Evolutionary conservation across 768 basidiomycete genomes (phyloP).

Genomic region (Kwoniella pini): DNA sequence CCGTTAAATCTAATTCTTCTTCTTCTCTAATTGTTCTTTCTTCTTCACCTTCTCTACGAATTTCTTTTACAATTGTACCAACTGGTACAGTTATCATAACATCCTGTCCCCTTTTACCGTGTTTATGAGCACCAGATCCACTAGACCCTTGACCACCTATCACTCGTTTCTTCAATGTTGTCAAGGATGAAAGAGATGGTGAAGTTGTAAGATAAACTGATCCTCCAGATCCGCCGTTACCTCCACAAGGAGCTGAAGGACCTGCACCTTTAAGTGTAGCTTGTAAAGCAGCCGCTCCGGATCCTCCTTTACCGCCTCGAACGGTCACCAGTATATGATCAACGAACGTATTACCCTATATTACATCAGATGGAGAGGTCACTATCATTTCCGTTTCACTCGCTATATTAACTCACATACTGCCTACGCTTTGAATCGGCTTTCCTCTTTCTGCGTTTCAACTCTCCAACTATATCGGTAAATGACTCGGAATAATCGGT

Average conservation of each 20-base stretch:
- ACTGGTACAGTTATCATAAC: slow-evolving; percentile 78
- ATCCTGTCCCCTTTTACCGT: slow-evolving; percentile 73
- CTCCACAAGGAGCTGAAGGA: slow-evolving; percentile 87
- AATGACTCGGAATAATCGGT: slow-evolving; percentile 5
- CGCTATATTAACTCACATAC: slow-evolving; percentile 31
- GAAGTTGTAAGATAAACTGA: slow-evolving; percentile 82
- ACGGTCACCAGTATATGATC: slow-evolving; percentile 80
- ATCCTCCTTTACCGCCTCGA: slow-evolving; percentile 81
- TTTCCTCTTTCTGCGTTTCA: slow-evolving; percentile 35
- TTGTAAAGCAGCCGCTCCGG: slow-evolving; percentile 90
- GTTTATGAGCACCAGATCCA: slow-evolving; percentile 84
- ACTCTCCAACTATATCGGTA: slow-evolving; percentile 25
- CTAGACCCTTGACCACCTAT: slow-evolving; percentile 67
- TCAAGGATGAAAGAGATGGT: slow-evolving; percentile 72
- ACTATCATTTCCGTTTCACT: not conserved
- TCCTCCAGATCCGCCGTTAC: slow-evolving; percentile 85
- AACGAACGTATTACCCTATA: slow-evolving; percentile 75
- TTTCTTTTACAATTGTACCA: slow-evolving; percentile 82
- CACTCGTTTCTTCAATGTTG: slow-evolving; percentile 68
- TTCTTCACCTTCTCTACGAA: slow-evolving; percentile 65
- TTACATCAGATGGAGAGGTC: slow-evolving; percentile 11
- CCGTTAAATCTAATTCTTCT: slow-evolving; percentile 66
- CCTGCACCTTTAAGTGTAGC: slow-evolving; percentile 76
- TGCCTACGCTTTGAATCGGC: slow-evolving; percentile 52
- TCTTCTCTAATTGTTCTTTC: slow-evolving; percentile 68